Percentiles rank a stretch among this genome's conserved stretches.
These are phyloP conservation scores for Warburgia ugandensis DNA, from an alignment of 164 flowering plant genomes.

Conservation along the genomic window DNA sequence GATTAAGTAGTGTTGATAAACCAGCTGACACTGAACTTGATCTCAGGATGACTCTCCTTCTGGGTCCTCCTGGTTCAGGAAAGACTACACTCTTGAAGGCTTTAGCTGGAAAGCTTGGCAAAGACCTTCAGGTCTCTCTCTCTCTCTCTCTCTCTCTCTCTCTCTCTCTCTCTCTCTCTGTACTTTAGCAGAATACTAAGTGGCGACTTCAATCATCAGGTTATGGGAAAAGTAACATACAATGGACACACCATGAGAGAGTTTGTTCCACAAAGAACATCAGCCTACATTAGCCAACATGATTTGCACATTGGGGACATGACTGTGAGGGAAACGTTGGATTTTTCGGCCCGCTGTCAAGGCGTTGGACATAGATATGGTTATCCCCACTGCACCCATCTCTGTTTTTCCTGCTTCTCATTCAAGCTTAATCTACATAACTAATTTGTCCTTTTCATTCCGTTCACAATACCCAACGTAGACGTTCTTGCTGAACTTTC, in stretches of 20 bases:
- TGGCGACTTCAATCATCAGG: slow-evolving; percentile 2
- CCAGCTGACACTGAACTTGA: too few relatives aligned
- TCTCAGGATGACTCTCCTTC: slow-evolving; percentile 32
- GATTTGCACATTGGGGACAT: slow-evolving; percentile 29
- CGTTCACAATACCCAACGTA: slow-evolving; percentile 3
- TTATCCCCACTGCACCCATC: neutral
- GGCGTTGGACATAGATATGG: slow-evolving; percentile 33
- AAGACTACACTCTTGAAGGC: slow-evolving; percentile 30
- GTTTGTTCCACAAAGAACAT: slow-evolving; percentile 27
- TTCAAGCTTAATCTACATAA: neutral
- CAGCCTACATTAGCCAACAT: slow-evolving; percentile 32
- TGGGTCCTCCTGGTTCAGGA: slow-evolving; percentile 34
- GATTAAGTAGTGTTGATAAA: too few relatives aligned
- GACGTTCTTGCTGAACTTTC: slow-evolving; percentile 27
- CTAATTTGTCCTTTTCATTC: neutral
- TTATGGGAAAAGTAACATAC: slow-evolving; percentile 25
- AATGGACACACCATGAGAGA: slow-evolving; percentile 29
- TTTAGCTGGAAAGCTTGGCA: slow-evolving; percentile 36
- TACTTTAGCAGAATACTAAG: neutral
- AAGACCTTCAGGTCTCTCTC: slow-evolving; percentile 44
- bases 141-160: too few relatives aligned
- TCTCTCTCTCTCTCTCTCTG: neutral
- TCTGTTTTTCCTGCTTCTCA: neutral
- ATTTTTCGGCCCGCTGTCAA: slow-evolving; percentile 33
- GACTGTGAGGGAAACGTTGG: slow-evolving; percentile 34